A percentile compares a stretch with the other conserved stretches of the same genome.
phyloP scores from a whole-genome alignment of 441 rosid species.

The Hypseocharis bilobata region DNA sequence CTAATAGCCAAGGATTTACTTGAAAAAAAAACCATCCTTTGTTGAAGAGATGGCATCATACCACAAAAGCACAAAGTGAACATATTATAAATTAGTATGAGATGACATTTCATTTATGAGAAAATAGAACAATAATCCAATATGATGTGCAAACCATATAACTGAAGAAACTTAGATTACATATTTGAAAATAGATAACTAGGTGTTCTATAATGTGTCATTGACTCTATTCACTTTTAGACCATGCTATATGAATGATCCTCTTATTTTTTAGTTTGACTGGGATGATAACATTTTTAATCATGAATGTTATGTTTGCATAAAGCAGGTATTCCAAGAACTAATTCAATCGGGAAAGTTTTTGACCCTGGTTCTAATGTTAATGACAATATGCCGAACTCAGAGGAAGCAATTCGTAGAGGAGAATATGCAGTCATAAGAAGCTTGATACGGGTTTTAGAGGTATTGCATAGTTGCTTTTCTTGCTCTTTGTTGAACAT shows the following conservation, averaged over 20 bases:
- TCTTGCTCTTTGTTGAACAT: constrained; percentile 20
- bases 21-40: not conserved
- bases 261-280: not conserved
- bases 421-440: constrained; percentile 92
- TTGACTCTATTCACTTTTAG: not conserved
- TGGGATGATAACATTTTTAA: not conserved
- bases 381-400: constrained; percentile 59
- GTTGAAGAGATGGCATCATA: not conserved
- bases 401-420: constrained; percentile 88
- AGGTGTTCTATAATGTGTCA: not conserved
- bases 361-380: constrained; percentile 51
- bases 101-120: not conserved
- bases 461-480: constrained; percentile 41
- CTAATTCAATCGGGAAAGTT: constrained; percentile 78
- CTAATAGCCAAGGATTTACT: not conserved
- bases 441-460: constrained; percentile 89
- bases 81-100: not conserved
- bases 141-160: not conserved
- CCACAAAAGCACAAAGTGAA: not conserved
- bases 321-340: constrained; percentile 66
- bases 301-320: constrained; percentile 15
- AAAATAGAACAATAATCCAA: too few relatives aligned
- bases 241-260: constrained; percentile 1
- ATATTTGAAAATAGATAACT: not conserved
- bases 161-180: not conserved